phyloP scores from a whole-genome alignment of 257 asterid genomes.

The Voacanga thouarsii region DNA sequence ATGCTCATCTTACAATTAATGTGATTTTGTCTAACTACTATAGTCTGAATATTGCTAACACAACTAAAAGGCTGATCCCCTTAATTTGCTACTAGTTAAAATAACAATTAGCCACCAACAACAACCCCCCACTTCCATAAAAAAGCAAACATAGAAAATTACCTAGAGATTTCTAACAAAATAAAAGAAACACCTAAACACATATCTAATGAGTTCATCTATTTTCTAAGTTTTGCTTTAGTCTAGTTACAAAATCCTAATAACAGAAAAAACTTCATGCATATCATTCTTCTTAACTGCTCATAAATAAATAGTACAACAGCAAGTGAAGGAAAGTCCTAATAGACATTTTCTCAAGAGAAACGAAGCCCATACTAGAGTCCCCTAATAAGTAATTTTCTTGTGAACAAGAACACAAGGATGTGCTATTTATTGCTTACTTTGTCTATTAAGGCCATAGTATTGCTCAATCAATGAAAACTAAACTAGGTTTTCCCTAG shows the following conservation, averaged over 20 bases:
- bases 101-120: background rate
- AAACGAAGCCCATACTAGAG: background rate
- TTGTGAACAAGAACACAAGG: no score
- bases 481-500: background rate
- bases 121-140: background rate
- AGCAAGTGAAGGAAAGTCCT: background rate
- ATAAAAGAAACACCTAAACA: background rate
- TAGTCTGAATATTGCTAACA: no score
- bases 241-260: background rate
- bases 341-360: background rate
- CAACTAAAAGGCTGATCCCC: no score
- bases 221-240: background rate
- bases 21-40: no score
- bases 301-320: background rate
- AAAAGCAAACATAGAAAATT: background rate
- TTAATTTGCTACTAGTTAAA: no score
- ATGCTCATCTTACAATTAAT: no score
- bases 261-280: background rate
- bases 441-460: no score
- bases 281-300: background rate
- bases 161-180: background rate
- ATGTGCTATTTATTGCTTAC: no score
- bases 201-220: background rate
- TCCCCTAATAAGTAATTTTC: no score
- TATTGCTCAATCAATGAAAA: background rate